Conservation (phyloP, 495 filamentous ascomycete species). For the Wilcoxina mikolae region DNA sequence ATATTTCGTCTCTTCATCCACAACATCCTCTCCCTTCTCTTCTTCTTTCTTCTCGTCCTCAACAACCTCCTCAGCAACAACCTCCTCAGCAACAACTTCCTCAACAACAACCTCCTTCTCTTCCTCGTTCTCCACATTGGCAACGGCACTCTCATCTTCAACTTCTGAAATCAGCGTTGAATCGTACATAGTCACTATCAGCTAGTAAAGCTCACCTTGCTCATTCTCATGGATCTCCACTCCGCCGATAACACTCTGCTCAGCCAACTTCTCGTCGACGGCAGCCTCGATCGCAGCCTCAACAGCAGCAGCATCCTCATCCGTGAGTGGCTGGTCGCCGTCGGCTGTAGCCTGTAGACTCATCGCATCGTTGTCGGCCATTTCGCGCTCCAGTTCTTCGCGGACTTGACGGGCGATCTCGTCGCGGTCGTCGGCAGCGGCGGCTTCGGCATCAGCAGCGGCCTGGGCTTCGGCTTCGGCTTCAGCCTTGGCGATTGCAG, state of each 20-base stretch:
- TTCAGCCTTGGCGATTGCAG: neutral
- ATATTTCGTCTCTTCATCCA: neutral
- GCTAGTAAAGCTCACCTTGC: slow-evolving; percentile 3
- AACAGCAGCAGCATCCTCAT: neutral
- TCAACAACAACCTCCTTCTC: neutral
- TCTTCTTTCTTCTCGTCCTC: neutral
- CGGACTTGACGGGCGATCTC: slow-evolving; percentile 1
- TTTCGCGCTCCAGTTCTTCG: neutral
- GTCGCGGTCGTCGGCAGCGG: neutral
- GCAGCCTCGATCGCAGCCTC: neutral
- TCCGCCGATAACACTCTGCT: slow-evolving; percentile 1
- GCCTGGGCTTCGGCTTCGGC: neutral
- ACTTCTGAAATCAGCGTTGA: slow-evolving; percentile 3
- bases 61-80: neutral
- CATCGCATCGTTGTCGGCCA: slow-evolving; percentile 1
- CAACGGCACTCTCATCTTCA: neutral
- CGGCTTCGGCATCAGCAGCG: neutral
- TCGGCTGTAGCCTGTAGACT: neutral
- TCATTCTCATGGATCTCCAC: slow-evolving; percentile 4
- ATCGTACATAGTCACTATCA: neutral
- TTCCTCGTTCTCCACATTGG: neutral
- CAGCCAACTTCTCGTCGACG: neutral
- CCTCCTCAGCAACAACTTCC: neutral
- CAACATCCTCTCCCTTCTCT: neutral
- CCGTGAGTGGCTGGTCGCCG: neutral